phyloP scores from a whole-genome alignment of 2,329 filamentous ascomycete species.

The Rutstroemia sp. region DNA sequence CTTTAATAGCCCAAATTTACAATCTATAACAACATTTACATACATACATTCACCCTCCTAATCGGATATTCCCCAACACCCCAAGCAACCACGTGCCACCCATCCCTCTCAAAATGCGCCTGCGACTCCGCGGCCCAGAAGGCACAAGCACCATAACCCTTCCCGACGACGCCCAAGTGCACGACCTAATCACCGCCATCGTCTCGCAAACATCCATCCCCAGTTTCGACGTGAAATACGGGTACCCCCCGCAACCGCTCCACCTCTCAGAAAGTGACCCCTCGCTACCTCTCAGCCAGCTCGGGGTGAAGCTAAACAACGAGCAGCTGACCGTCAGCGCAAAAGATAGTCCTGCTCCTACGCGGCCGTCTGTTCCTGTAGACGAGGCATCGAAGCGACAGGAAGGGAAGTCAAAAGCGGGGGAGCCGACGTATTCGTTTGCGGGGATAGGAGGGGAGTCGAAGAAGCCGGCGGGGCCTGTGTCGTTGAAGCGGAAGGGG shows the following conservation, averaged over 20 bases:
- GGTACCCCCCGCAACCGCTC: slow-evolving; percentile 71
- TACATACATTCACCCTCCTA: too few species aligned
- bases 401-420: not conserved
- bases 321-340: slow-evolving; percentile 56
- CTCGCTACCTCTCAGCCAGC: slow-evolving; percentile 42
- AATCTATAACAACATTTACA: not conserved
- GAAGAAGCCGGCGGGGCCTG: slow-evolving; percentile 10
- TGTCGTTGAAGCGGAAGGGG: slow-evolving; percentile 23
- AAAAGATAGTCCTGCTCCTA: not conserved
- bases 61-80: too few species aligned
- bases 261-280: slow-evolving; percentile 43
- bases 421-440: slow-evolving; percentile 9
- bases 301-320: slow-evolving; percentile 56
- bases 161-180: slow-evolving; percentile 58
- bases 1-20: not conserved
- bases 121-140: slow-evolving; percentile 67
- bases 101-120: slow-evolving; percentile 46
- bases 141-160: slow-evolving; percentile 66
- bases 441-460: slow-evolving; percentile 6
- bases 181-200: slow-evolving; percentile 53
- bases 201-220: slow-evolving; percentile 55
- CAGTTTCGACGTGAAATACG: slow-evolving; percentile 72
- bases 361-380: not conserved
- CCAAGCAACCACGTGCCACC: not conserved
- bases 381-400: not conserved